Conservation (phyloP, 1,139 yeast species). For the Hanseniaspora uvarum region DNA sequence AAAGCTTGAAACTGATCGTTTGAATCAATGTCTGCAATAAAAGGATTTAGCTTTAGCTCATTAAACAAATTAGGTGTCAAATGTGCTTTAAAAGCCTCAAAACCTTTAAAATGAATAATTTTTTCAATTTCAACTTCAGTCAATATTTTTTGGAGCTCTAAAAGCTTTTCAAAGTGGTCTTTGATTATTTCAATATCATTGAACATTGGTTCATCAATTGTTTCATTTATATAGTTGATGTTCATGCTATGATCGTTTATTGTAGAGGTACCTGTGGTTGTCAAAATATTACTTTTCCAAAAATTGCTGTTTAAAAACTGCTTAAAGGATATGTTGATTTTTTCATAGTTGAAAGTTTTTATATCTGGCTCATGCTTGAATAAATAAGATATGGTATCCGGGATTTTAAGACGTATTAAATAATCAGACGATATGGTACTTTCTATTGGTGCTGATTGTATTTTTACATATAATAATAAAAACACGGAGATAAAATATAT, state of each 20-base stretch:
- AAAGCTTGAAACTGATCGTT: constrained; percentile 45
- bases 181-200: constrained; percentile 28
- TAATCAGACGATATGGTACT: constrained; percentile 22
- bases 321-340: constrained; percentile 19
- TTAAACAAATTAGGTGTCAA: constrained; percentile 42
- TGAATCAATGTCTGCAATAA: constrained; percentile 50
- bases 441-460: not conserved
- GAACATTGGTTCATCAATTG: not conserved
- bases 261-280: not conserved
- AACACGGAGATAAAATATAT: not conserved
- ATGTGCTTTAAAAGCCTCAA: constrained; percentile 54
- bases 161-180: not conserved
- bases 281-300: constrained; percentile 27
- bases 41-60: constrained; percentile 39
- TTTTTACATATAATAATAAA: not conserved
- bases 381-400: constrained; percentile 26
- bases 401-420: constrained; percentile 34
- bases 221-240: not conserved
- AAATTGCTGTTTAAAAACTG: constrained; percentile 21
- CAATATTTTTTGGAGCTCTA: constrained; percentile 4
- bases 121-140: constrained; percentile 1
- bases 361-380: not conserved
- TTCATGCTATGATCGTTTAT: not conserved
- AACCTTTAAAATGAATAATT: constrained; percentile 40
- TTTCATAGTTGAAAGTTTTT: not conserved